Base-by-base conservation (phyloP, 106 monocot genomes). In the Dioscorea alata region DNA sequence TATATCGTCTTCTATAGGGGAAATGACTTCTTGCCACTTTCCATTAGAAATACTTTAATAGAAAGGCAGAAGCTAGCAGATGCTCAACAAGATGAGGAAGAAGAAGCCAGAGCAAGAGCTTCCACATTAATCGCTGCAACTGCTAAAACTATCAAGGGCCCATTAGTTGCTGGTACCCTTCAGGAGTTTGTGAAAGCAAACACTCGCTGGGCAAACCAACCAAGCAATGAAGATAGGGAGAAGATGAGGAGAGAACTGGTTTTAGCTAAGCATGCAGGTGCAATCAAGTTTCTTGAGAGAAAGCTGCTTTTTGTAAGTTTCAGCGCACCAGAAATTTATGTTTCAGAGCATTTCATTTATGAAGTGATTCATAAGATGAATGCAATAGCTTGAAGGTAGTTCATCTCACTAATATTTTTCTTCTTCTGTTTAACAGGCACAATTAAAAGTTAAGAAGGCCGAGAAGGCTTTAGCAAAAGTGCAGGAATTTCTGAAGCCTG, bases 1-100 rank as follows among this genome's bases (percentile, higher is more conserved):
- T 96, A 75, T 76, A 84, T 96, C 65, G 86, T 96, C 19, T 78
- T 96, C 56, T 96, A 96, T 71, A 88, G 95, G 76, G 94, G 94
- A 31, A 94, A 94, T 61, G 94, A 94, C 73, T 94, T 83, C 62
- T 69, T 94, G 72, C 67, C 75, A 53, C 88, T 90, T 61, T 74
- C 76, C 35, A 49, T 89, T 17, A 81, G 84, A 69, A 65, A 85
- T 13, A 78, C 78, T 21, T 35, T 96, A 33, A 64, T 71, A 20
- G 80, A 91, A 71, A 91, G 82, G 73, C 70, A 91, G 63, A 81
- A 86, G 12, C 69, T 73, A 50, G 86, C 79, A 13, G 74, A 66
- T 73, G 51, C 69, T 54, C 61, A 76, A 5, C 88, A 84, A 61
- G 91, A 86, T 57, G 88, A 84, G 52, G 95, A 96, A 84, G 95